Evolutionary conservation across 2,329 filamentous ascomycete species (phyloP).

Genomic region (Aspergillus brunneoviolaceus): DNA sequence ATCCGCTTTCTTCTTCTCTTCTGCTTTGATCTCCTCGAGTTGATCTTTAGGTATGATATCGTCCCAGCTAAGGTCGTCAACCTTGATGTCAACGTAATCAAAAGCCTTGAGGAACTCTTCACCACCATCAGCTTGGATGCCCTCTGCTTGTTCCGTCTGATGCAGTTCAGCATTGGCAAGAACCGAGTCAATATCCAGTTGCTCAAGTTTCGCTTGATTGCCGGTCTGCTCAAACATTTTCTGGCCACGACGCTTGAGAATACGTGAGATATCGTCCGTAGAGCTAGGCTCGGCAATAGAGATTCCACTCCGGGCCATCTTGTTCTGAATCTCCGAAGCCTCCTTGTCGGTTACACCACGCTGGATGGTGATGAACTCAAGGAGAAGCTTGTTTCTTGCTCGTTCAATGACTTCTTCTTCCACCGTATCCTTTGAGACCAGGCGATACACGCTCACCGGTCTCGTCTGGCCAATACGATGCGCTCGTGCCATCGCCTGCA

Average conservation of each 20-base stretch:
- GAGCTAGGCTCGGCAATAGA: constrained; percentile 74
- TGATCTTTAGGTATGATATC: constrained; percentile 96
- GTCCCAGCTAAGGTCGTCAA: constrained; percentile 91
- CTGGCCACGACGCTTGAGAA: constrained; percentile 95
- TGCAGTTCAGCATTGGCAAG: constrained; percentile 96
- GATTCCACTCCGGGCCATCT: constrained; percentile 65
- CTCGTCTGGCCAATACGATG: constrained; percentile 97
- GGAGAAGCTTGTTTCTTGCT: constrained; percentile 92
- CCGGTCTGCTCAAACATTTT: constrained; percentile 98
- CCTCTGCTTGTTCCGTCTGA: constrained; percentile 91
- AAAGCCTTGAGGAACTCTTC: constrained; percentile 89
- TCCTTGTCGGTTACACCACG: constrained; percentile 94
- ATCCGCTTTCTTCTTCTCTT: constrained; percentile 81
- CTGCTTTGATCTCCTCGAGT: constrained; percentile 81
- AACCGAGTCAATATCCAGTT: constrained; percentile 95
- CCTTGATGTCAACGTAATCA: constrained; percentile 96
- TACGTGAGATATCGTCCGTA: constrained; percentile 91
- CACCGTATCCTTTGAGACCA: constrained; percentile 97
- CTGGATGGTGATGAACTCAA: constrained; percentile 97
- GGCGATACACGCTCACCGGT: constrained; percentile 91
- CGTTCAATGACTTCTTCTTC: constrained; percentile 97
- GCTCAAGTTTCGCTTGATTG: constrained; percentile 94
- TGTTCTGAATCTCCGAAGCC: constrained; percentile 77
- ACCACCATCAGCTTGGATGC: constrained; percentile 91
- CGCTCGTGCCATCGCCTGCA: constrained; percentile 97